Evolutionary conservation across 805 yeast genomes (phyloP).

Genomic region (Alloascoidea hylecoeti): DNA sequence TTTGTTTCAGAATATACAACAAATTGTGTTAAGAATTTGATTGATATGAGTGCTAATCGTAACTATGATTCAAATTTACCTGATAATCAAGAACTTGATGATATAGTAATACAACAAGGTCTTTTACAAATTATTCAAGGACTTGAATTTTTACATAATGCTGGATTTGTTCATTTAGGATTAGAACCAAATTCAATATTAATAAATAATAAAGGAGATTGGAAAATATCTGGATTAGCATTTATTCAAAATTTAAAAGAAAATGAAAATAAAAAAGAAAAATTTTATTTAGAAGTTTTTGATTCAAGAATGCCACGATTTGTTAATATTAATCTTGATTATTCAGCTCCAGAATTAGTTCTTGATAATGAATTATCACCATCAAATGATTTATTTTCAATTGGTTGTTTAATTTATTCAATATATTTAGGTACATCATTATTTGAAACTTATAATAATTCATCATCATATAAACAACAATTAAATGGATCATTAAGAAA

Average conservation of each 20-base stretch:
- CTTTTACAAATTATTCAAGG: conserved; percentile 66
- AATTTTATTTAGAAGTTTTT: conserved; percentile 52
- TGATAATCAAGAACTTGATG: conserved; percentile 42
- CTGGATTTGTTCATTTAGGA: conserved; percentile 64
- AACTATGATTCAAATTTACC: conserved; percentile 8
- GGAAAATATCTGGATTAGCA: conserved; percentile 81
- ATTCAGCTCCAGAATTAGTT: conserved; percentile 74
- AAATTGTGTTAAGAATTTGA: conserved; percentile 32
- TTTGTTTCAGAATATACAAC: conserved; percentile 79
- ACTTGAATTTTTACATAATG: conserved; percentile 69
- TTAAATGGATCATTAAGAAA: conserved; percentile 12
- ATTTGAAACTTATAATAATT: conserved; percentile 34
- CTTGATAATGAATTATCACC: conserved; percentile 47
- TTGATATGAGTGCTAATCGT: conserved; percentile 16
- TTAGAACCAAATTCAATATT: conserved; percentile 66
- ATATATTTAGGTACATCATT: conserved; percentile 40
- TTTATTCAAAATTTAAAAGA: conserved; percentile 33
- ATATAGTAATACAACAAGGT: conserved; percentile 67
- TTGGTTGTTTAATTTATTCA: conserved; percentile 65
- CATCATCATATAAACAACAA: conserved; percentile 33
- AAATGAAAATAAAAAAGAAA: conserved; percentile 29
- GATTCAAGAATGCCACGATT: conserved; percentile 68
- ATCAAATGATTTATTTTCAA: conserved; percentile 70
- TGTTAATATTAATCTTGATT: conserved; percentile 57
- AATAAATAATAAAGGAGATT: conserved; percentile 76